Evolutionary conservation across 352 stramenopile species (phyloP), one percentile per base, ranked within the genome.

Genomic region (Phytophthora foliorum): DNA sequence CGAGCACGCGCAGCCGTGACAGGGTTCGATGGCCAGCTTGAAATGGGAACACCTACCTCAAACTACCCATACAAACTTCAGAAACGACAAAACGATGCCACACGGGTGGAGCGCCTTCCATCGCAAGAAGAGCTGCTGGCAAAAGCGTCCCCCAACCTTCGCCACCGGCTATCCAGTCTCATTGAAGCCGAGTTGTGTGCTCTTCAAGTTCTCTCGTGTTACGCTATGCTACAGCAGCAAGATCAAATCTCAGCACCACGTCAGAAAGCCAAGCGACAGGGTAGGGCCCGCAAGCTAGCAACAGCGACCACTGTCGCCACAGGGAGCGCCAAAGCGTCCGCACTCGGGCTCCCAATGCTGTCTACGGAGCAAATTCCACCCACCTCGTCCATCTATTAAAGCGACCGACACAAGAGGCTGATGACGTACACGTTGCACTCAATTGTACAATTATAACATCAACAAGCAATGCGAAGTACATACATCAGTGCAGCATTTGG

Each of bases 121-220:
- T 93, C 85, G 1, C 84, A 89, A n/a, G 85, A 95, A 64, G 88
- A 95, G 41, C 62, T 95, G 46, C 64, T 95, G 21, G 82, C 84
- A 50, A 89, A 85, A 42, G 85, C 88, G 13, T 90, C 87, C 1
- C 85, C 87, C 10, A 89, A 81, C 48, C 76, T 94, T 56, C 84
- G 86, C 17, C 81, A 88, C 25, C 82, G 84, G 9, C 57, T 94
- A 29, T 88, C 86, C 17, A 89, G 79, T 55, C 75, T 95, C 13
- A 90, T 92, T 49, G 87, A 95, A 69, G 77, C 85, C 2, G 87
- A 95, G 60, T 63, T 95, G 42, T 93, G 84, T 49, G 87, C 87
- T 29, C 78, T 95, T 25, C 87, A 95, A 70, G 87, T 95, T 46
- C 81, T 95, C 4, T 92, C 82, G 38, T 92, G 82, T 64, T 91